These are phyloP conservation scores for Gastroboletus turbinatus DNA, from an alignment of 1,284 basidiomycete genomes.

Conservation along the genomic window DNA sequence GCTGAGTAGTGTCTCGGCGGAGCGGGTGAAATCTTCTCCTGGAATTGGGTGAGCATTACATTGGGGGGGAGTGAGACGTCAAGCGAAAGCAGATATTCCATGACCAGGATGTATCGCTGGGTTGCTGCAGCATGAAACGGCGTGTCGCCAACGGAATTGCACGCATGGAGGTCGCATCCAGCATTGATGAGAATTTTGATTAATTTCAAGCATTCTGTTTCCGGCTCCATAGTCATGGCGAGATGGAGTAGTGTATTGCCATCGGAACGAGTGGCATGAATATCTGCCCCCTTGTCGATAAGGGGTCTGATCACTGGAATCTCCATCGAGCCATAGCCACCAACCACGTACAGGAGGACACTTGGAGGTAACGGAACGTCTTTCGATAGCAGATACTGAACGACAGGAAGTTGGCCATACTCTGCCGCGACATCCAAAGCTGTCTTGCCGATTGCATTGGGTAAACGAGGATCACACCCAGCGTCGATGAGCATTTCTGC, in stretches of 20 bases:
- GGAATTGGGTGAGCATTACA: not conserved
- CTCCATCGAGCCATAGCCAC: no score
- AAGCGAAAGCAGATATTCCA: constrained; percentile 9
- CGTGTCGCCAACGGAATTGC: not conserved
- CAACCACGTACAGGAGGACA: not conserved
- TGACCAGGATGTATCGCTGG: not conserved
- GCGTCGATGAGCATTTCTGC: not conserved
- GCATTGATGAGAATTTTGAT: not conserved
- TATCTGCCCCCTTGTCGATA: not conserved
- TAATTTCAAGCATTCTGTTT: not conserved
- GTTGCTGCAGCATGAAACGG: not conserved
- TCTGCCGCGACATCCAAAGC: not conserved
- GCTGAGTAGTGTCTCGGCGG: no score
- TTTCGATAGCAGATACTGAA: not conserved
- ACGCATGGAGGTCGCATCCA: not conserved
- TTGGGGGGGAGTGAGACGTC: not conserved
- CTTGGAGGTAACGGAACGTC: not conserved
- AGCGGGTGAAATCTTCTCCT: fast-evolving
- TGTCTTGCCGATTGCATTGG: not conserved
- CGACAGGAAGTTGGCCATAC: not conserved
- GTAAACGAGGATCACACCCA: not conserved
- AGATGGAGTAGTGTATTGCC: not conserved
- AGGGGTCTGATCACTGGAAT: not conserved
- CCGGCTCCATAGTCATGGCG: not conserved
- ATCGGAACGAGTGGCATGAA: not conserved